A percentile compares a stretch with the other conserved stretches of the same genome.
These are phyloP conservation scores for Sicyos edulis DNA, from an alignment of 306 rosid genomes.

Conservation along the genomic window DNA sequence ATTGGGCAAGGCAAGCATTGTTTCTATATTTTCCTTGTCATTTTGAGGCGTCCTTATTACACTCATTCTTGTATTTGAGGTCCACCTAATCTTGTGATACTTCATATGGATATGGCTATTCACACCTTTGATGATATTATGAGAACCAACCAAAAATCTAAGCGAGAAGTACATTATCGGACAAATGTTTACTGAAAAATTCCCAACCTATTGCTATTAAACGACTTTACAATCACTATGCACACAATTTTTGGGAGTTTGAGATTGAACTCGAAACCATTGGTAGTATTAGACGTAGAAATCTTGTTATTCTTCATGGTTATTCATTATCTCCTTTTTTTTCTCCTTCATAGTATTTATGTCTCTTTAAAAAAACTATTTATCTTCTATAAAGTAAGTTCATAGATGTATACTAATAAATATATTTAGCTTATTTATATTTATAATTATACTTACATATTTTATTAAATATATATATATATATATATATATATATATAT, in stretches of 20 bases:
- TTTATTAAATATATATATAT: too few relatives aligned
- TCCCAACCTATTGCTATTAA: constrained; percentile 90
- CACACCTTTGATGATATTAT: constrained; percentile 85
- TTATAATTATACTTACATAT: too few relatives aligned
- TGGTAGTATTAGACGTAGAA: constrained; percentile 80
- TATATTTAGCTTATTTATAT: too few relatives aligned
- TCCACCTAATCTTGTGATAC: constrained; percentile 63
- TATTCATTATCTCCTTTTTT: constrained; percentile 72
- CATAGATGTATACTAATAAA: too few relatives aligned
- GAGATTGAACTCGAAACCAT: constrained; percentile 83
- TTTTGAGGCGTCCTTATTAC: not conserved
- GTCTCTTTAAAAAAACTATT: too few relatives aligned
- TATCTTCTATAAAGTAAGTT: too few relatives aligned
- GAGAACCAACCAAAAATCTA: constrained; percentile 74
- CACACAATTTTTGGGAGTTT: constrained; percentile 56
- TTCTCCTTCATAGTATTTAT: too few relatives aligned
- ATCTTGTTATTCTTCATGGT: constrained; percentile 78
- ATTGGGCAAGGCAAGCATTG: constrained; percentile 44
- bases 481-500: too few relatives aligned
- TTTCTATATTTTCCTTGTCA: too few relatives aligned
- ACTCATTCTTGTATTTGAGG: constrained; percentile 34
- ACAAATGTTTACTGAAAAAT: constrained; percentile 71
- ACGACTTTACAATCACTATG: constrained; percentile 68
- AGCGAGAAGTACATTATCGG: constrained; percentile 74
- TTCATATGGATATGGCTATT: constrained; percentile 88